Evolutionary conservation across 208 protist genomes (phyloP), one percentile per base, ranked within the genome.

Genomic region (Crithidia brevicula): DNA sequence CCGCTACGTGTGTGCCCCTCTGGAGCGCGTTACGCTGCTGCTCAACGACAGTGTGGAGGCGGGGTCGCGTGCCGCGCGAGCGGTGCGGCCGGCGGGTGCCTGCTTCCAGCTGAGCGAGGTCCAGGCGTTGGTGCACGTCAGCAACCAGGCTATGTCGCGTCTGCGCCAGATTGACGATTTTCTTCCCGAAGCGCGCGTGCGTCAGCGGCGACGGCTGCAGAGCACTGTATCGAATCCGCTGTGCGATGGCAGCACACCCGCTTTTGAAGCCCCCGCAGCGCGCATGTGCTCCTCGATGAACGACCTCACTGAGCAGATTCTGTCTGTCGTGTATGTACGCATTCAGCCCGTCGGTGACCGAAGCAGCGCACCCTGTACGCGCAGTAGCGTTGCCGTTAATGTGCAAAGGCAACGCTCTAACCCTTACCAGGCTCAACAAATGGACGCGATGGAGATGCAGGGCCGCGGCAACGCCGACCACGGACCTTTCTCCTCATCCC

Each of bases 151-250:
- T 7, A 56, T 72, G 59, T 10, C 18, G 18, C 72, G 54, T 15
- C 53, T 77, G 51, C 53, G 59, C 28, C 3, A 69, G 5, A 42
- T 77, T 28, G 64, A 77, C 50, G 34, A 51, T 18, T 77, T 72
- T 23, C 8, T 77, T 1, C 72, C 72, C 1, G 28, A 51, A 10
- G 51, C 50, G 3, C 13, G 34, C 20, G 54, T 20, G 20, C 6
- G n/a, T 5, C 36, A 51, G 27, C 11, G 25, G 25, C 53, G 20
- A 9, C 25, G 13, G 13, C 53, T 10, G 10, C 53, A 27, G 0
- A 52, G 16, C 23, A 52, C 22, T 8, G 8, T 30, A 7, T 7
- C 36, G 15, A 40, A 40, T 40, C 36, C 36, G 8, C 36, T 40
- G 10, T 40, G 10, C 36, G 10, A 40, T 40, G 36, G 36, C 10